Evolutionary conservation across 1,139 yeast genomes (phyloP), one percentile per base, ranked within the genome.

Genomic region (Nadsonia starkeyi-henricii): DNA sequence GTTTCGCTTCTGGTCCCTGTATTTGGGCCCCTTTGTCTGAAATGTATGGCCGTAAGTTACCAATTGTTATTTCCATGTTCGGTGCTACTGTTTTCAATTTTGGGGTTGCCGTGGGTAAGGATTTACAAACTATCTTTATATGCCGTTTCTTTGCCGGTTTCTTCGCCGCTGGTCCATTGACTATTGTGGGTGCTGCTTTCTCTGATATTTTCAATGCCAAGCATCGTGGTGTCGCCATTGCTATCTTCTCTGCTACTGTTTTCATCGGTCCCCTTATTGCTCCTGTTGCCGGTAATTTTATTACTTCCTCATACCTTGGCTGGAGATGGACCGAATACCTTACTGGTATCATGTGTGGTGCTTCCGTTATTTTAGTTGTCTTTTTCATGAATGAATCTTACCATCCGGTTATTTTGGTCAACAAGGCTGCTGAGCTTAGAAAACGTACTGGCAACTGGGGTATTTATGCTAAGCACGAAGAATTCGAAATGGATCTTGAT

Each of bases 21-120:
- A 56, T 83, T 41, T 85, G 85, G 79, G 94, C 91, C 20, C 95
- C 95, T 3, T 60, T 84, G 45, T 80, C 89, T 8, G 94, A 83
- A 62, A 61, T 81, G 47, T 79, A 72, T 56, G 95, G 95, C 47
- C 75, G 95, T 63, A 75, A 74, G 58, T 62, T 70, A 2, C 78
- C 84, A 12, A 55, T 82, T 46, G 52, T 81, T 1, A 52, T 75
- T 1, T 75, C 86, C 1, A 61, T 73, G 12, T 67, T 84, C 41
- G 75, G 81, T 1, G 77, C 75, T 59, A 67, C 74, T 23, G 59
- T 77, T 46, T 84, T 85, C 63, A 71, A 74, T 44, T 83, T 82
- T 59, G 93, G 81, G 1, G 77, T 74, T 26, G 94, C 88, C 2
- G 73, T 85, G 12, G 85, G 84, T 36, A 72, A 82, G 59, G 80